Evolutionary conservation across 306 rosid genomes (phyloP), one percentile per base, ranked within the genome.

Genomic region (Astragalus membranaceus): DNA sequence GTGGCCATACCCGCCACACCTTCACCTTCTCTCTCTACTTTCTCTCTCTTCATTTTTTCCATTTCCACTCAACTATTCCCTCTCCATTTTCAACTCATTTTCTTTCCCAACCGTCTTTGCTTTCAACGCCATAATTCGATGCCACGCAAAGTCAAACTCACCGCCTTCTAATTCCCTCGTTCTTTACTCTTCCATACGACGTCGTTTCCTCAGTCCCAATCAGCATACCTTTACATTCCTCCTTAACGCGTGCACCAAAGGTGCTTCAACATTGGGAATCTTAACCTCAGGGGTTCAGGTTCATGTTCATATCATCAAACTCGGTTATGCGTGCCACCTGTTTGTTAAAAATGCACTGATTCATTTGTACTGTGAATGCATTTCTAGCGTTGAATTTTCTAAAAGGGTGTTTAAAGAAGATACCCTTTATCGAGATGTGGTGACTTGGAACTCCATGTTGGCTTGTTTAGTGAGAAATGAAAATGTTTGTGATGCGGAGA

Each of bases 391-490:
- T 0, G 86, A 80, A 7, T 77, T 61, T 69, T 79, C 88, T 2
- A 77, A 50, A 43, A 66, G 72, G 75, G 81, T 88, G n/a, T 91
- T 91, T 33, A 84, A 80, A 10, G 96, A 91, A 74, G 75, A 68
- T 46, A 60, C 44, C 6, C 10, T 29, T 30, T 54, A 53, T 16
- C 75, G 88, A 49, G 97, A 92, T 70, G 81, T 87, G 5, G 91
- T 89, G 5, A 87, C 94, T 5, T 88, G 97, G 97, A 91, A 92
- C 73, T 78, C 91, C 37, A 80, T 87, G 82, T 35, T 89, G 1
- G 85, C 75, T 0, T 86, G 80, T 12, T 69, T 77, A 16, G 82
- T 81, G 0, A 92, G 91, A 69, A 77, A 58, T 10, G 89, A 88
- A 0, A 83, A 79, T 54, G 63, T 87, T 32, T 15, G 42, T 23